Evolutionary conservation across 805 yeast species (phyloP).

Genomic region (Kluyveromyces nonfermentans): DNA sequence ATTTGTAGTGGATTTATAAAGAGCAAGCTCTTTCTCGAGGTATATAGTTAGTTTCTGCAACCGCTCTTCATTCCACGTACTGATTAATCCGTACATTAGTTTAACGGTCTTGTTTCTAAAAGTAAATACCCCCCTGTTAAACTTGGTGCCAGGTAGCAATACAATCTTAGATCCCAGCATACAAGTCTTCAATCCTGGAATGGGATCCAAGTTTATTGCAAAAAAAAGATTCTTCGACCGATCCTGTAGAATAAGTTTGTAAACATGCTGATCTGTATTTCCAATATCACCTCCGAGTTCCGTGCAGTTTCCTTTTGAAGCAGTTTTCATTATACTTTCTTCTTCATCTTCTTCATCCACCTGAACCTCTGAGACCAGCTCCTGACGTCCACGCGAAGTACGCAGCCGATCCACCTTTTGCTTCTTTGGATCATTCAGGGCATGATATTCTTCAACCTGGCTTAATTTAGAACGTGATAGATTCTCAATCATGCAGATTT

Average conservation of each 20-base stretch:
- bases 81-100: constrained; percentile 33
- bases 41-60: constrained; percentile 1
- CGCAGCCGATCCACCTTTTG: constrained; percentile 49
- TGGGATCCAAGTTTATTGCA: constrained; percentile 48
- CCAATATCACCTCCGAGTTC: constrained; percentile 1
- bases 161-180: constrained; percentile 52
- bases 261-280: constrained; percentile 20
- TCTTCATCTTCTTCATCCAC: constrained; percentile 32
- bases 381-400: constrained; percentile 14
- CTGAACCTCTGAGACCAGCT: constrained; percentile 41
- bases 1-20: background rate
- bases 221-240: constrained; percentile 39
- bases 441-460: constrained; percentile 48
- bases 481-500: constrained; percentile 48
- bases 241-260: constrained; percentile 52
- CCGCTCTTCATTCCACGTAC: constrained; percentile 31
- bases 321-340: background rate
- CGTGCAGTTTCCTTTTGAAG: background rate
- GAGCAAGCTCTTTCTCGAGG: background rate
- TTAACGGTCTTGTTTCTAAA: constrained; percentile 21
- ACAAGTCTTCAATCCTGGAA: constrained; percentile 41
- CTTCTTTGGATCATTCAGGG: constrained; percentile 45
- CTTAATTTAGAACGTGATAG: constrained; percentile 39
- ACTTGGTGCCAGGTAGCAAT: constrained; percentile 37
- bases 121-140: constrained; percentile 40